Percentiles rank a stretch among this genome's conserved stretches.
Conservation (phyloP, 352 stramenopile species). For the Phytopythium boreale region DNA sequence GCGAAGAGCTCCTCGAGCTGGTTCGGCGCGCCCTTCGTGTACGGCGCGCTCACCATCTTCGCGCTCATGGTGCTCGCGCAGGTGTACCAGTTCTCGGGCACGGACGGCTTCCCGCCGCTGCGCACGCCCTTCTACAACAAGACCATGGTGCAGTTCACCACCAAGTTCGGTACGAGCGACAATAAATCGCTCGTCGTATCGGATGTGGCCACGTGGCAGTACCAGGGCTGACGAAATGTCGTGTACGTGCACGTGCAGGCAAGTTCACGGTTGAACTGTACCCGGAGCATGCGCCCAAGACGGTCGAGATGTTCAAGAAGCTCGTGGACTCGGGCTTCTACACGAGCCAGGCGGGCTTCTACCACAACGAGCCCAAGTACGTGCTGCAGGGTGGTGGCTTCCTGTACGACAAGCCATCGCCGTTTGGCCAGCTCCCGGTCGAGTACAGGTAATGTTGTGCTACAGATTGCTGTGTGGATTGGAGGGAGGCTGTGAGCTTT, state of each 20-base stretch:
- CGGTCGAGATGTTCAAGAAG: conserved; percentile 66
- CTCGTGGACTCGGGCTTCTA: conserved; percentile 69
- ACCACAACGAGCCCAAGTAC: conserved; percentile 83
- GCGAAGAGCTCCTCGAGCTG: conserved; percentile 13
- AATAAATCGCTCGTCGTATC: neutral
- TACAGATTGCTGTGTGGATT: no score
- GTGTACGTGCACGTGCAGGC: conserved; percentile 15
- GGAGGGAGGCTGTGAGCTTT: no score
- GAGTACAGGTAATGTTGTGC: conserved; percentile 51
- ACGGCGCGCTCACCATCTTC: conserved; percentile 48
- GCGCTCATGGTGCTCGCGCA: conserved; percentile 53
- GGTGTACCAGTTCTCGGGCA: conserved; percentile 64
- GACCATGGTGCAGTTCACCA: conserved; percentile 79
- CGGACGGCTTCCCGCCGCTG: conserved; percentile 35
- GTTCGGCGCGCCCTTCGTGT: conserved; percentile 38
- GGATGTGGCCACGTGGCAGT: neutral
- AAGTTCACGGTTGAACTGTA: conserved; percentile 80
- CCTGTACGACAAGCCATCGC: conserved; percentile 66
- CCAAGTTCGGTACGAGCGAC: conserved; percentile 52
- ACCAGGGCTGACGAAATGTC: neutral
- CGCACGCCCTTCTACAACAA: conserved; percentile 71
- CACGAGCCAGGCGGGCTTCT: conserved; percentile 71
- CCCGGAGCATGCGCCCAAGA: conserved; percentile 71
- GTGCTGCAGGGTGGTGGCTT: conserved; percentile 76
- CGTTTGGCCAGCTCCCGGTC: conserved; percentile 62